A percentile compares a stretch with the other conserved stretches of the same genome.
These are phyloP conservation scores for Flueggea neowawraea DNA, from an alignment of 441 rosid genomes.

Conservation along the genomic window DNA sequence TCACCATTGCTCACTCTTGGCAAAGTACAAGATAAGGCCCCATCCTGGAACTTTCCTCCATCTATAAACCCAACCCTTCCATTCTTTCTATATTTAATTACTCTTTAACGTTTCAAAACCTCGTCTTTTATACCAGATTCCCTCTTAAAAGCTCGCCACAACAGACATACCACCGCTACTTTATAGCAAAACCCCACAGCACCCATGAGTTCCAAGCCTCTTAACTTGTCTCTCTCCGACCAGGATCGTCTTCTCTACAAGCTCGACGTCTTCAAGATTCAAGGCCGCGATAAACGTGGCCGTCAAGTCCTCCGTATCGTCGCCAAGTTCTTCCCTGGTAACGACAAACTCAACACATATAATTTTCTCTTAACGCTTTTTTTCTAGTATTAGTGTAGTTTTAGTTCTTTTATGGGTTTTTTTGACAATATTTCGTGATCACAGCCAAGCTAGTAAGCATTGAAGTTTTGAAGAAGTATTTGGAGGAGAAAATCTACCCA, in stretches of 20 bases:
- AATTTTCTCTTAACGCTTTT: too few species aligned
- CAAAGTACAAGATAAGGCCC: too few species aligned
- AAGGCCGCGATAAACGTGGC: conserved; percentile 61
- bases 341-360: not conserved
- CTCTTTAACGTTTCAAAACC: not conserved
- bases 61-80: too few species aligned
- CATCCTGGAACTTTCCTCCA: too few species aligned
- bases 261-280: conserved; percentile 52
- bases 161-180: not conserved
- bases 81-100: too few species aligned
- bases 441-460: conserved; percentile 43
- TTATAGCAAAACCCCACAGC: too few species aligned
- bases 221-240: not conserved
- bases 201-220: not conserved
- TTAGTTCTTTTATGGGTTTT: too few species aligned
- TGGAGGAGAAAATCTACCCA: conserved; percentile 50
- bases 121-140: not conserved
- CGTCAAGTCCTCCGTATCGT: conserved; percentile 51
- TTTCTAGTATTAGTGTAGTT: too few species aligned
- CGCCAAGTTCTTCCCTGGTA: conserved; percentile 63
- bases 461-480: conserved; percentile 40
- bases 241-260: conserved; percentile 26
- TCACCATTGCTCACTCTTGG: too few species aligned
- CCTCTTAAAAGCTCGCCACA: not conserved
- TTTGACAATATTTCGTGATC: too few species aligned